These are phyloP conservation scores for Puya raimondii DNA, from an alignment of 176 grass and related monocot genomes.

Conservation along the genomic window DNA sequence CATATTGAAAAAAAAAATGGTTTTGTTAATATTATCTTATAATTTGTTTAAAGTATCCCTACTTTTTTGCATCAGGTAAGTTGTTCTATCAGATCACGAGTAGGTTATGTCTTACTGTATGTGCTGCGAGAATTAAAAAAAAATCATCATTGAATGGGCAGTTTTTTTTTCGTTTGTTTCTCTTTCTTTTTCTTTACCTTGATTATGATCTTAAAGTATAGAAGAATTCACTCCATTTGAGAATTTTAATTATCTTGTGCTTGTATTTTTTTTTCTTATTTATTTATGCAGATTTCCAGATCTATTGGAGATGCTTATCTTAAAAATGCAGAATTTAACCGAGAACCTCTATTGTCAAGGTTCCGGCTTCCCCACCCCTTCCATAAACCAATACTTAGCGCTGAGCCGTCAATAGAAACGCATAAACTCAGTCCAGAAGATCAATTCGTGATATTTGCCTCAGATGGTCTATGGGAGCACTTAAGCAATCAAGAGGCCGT, in stretches of 20 bases:
- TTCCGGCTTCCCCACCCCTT: constrained; percentile 34
- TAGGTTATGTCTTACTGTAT: no score
- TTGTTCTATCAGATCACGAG: no score
- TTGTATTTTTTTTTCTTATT: not conserved
- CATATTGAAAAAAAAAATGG: no score
- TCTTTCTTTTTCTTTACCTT: not conserved
- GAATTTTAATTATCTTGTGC: constrained; percentile 7
- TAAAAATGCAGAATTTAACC: constrained; percentile 46
- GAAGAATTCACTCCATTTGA: not conserved
- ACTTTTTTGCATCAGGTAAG: no score
- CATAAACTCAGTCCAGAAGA: constrained; percentile 31
- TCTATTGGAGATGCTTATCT: constrained; percentile 45
- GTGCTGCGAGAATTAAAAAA: no score
- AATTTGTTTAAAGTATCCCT: no score
- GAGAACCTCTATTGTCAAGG: constrained; percentile 16
- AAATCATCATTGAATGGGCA: not conserved
- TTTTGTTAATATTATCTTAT: no score
- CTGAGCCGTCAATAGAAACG: constrained; percentile 33
- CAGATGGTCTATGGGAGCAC: constrained; percentile 48
- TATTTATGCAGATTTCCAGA: constrained; percentile 33
- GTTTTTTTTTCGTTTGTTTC: not conserved
- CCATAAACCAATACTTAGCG: constrained; percentile 31
- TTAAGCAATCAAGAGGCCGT: constrained; percentile 40
- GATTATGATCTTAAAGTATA: not conserved
- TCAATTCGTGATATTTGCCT: constrained; percentile 54